These are phyloP conservation scores for Sclerotinia trifoliorum DNA, from an alignment of 2,329 filamentous ascomycete genomes.

Conservation along the genomic window DNA sequence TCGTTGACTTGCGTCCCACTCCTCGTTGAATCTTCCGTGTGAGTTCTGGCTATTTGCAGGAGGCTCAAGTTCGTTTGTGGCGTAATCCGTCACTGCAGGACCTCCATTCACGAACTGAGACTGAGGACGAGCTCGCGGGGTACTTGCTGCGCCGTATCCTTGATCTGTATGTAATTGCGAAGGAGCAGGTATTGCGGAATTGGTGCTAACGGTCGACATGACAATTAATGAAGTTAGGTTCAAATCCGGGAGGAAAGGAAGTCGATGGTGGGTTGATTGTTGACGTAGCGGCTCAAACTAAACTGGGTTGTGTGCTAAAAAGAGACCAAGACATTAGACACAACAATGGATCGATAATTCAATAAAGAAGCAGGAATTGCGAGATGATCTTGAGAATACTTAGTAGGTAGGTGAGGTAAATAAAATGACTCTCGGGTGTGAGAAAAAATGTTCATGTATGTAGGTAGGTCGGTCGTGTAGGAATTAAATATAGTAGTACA, in stretches of 20 bases:
- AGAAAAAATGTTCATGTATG: background rate
- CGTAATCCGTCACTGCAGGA: constrained; percentile 31
- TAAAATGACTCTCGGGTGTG: background rate
- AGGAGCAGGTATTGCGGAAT: constrained; percentile 33
- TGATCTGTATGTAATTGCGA: constrained; percentile 34
- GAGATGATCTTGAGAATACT: background rate
- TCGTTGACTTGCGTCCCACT: constrained; percentile 68
- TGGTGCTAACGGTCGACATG: constrained; percentile 33
- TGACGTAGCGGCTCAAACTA: constrained; percentile 14
- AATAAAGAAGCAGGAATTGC: background rate
- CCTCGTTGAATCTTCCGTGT: constrained; percentile 61
- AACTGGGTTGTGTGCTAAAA: constrained; percentile 1
- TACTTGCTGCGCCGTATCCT: constrained; percentile 35
- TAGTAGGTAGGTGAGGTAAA: background rate
- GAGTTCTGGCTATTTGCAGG: constrained; percentile 32
- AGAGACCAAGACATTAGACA: background rate
- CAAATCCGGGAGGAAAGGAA: background rate
- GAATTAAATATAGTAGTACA: too few relatives aligned
- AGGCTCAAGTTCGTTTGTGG: constrained; percentile 29
- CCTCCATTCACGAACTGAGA: constrained; percentile 30
- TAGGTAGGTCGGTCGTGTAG: too few relatives aligned
- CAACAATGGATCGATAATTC: background rate
- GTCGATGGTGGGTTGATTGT: background rate
- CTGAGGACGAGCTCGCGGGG: constrained; percentile 27
- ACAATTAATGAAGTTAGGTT: background rate